Evolutionary conservation across 352 stramenopile species (phyloP).

Genomic region (Globisporangium abappressorium): DNA sequence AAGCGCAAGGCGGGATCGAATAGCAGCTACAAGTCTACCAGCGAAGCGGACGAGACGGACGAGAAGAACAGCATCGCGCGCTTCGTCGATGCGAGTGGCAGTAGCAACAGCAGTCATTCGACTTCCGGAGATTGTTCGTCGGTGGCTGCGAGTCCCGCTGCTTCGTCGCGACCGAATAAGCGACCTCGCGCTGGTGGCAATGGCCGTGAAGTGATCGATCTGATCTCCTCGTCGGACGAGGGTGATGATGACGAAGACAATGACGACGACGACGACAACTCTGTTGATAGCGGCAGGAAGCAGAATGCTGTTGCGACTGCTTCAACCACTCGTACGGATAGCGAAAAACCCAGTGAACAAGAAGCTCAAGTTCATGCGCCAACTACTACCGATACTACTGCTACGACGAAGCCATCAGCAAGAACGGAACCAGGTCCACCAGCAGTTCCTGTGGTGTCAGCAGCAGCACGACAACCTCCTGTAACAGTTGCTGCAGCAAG

Average conservation of each 20-base stretch:
- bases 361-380: neutral
- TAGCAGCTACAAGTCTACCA: neutral
- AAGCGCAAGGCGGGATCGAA: neutral
- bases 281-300: neutral
- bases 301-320: neutral
- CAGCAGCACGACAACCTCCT: neutral
- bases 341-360: neutral
- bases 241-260: conserved; percentile 3
- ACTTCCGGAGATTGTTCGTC: neutral
- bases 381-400: neutral
- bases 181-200: neutral
- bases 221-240: conserved; percentile 38
- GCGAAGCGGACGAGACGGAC: neutral
- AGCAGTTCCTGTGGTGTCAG: neutral
- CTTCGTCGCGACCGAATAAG: conserved; percentile 1
- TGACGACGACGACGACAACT: neutral
- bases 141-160: neutral
- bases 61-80: conserved; percentile 1
- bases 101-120: neutral
- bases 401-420: neutral
- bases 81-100: neutral
- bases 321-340: neutral
- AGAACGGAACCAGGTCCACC: neutral
- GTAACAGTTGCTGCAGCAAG: neutral
- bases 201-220: conserved; percentile 25